Evolutionary conservation across 208 protist species (phyloP).

Genomic region (Trypanosoma brucei): DNA sequence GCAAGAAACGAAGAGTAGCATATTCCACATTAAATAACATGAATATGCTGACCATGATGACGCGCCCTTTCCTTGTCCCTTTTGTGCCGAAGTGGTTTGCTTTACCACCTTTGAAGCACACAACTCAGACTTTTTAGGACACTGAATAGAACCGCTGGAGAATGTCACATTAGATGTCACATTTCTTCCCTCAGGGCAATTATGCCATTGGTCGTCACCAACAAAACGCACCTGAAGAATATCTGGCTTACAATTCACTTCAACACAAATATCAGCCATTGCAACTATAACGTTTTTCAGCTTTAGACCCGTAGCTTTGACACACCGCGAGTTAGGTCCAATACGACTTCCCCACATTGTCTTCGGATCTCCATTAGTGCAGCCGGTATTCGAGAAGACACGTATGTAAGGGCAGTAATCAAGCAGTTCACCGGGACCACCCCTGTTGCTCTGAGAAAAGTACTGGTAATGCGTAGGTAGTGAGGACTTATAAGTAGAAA

Average conservation of each 20-base stretch:
- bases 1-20: no score
- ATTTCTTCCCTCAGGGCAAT: constrained; percentile 4
- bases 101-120: constrained; percentile 15
- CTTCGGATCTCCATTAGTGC: constrained; percentile 8
- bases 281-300: not conserved
- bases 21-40: no score
- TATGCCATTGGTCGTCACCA: constrained; percentile 9
- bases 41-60: no score
- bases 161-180: constrained; percentile 18
- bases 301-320: constrained; percentile 6
- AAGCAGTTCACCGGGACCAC: constrained; percentile 25
- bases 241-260: constrained; percentile 11
- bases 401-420: constrained; percentile 45
- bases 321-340: constrained; percentile 19
- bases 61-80: not conserved
- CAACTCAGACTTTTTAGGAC: constrained; percentile 34
- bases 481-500: not conserved
- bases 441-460: constrained; percentile 19
- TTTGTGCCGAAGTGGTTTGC: not conserved
- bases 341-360: constrained; percentile 19
- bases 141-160: constrained; percentile 25
- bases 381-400: constrained; percentile 14
- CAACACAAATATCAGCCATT: constrained; percentile 23
- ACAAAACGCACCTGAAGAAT: constrained; percentile 5
- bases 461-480: constrained; percentile 40